These are phyloP conservation scores for Phylloporus rhodoxanthus DNA, from an alignment of 768 basidiomycete genomes.

Conservation along the genomic window DNA sequence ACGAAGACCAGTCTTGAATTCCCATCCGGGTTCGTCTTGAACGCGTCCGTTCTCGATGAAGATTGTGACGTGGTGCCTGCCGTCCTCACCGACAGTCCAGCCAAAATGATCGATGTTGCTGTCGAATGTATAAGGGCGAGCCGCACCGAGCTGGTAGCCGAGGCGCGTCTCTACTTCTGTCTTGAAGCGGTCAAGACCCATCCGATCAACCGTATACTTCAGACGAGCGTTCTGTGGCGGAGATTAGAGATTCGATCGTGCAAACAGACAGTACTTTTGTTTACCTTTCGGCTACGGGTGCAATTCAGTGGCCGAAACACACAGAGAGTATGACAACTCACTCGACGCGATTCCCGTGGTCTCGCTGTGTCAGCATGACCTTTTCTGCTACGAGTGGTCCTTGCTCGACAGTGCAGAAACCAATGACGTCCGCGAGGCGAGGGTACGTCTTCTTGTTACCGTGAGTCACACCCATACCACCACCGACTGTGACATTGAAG, in stretches of 20 bases:
- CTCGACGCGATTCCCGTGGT: conserved; percentile 94
- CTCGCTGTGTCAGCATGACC: conserved; percentile 89
- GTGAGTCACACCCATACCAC: conserved; percentile 99
- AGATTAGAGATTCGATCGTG: conserved; percentile 9
- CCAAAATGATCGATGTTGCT: conserved; percentile 92
- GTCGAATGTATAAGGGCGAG: conserved; percentile 75
- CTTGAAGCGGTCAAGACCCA: conserved; percentile 85
- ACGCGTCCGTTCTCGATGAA: conserved; percentile 98
- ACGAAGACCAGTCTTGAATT: conserved; percentile 88
- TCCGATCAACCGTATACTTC: conserved; percentile 96
- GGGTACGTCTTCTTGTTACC: conserved; percentile 99
- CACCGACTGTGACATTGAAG: conserved; percentile 91
- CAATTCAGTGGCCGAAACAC: background rate
- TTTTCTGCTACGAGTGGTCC: conserved; percentile 85
- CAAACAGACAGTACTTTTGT: background rate
- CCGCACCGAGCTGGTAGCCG: conserved; percentile 69
- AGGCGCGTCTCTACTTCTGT: conserved; percentile 85
- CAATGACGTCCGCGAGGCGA: conserved; percentile 77
- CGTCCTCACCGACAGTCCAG: conserved; percentile 84
- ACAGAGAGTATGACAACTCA: conserved; percentile 35
- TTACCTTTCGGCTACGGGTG: conserved; percentile 49
- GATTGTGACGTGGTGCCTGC: conserved; percentile 83
- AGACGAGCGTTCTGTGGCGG: conserved; percentile 70
- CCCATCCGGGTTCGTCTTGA: conserved; percentile 84
- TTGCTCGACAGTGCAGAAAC: conserved; percentile 88